Percentiles rank a stretch among this genome's conserved stretches.
These are phyloP conservation scores for Xylariaceae sp. DNA, from an alignment of 2,329 filamentous ascomycete species.

Conservation along the genomic window DNA sequence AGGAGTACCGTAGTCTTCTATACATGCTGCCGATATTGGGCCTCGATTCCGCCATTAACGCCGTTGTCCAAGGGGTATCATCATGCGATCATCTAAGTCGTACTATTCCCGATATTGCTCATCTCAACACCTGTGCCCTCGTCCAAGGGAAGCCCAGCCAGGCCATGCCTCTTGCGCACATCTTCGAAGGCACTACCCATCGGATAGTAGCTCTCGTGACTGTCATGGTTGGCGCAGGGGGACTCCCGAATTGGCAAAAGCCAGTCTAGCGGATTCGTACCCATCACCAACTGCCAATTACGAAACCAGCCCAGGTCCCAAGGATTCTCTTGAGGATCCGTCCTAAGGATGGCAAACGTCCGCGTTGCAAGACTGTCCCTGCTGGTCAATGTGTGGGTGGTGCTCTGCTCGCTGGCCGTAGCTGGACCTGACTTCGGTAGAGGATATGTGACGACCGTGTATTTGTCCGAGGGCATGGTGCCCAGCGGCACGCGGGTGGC, in stretches of 20 bases:
- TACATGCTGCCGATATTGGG: too few relatives aligned
- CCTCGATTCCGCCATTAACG: too few relatives aligned
- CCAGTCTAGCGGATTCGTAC: constrained; percentile 65
- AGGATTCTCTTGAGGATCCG: constrained; percentile 69
- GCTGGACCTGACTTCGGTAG: constrained; percentile 28
- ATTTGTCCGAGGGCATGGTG: constrained; percentile 34
- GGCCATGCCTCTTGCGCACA: constrained; percentile 39
- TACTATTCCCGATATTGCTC: constrained; percentile 16
- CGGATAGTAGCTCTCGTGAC: constrained; percentile 58
- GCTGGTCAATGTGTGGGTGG: constrained; percentile 14
- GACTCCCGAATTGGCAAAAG: constrained; percentile 67
- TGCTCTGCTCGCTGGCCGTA: too few relatives aligned
- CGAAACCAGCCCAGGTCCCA: constrained; percentile 66
- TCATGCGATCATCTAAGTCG: constrained; percentile 7
- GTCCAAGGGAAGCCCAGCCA: constrained; percentile 19
- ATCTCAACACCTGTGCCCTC: constrained; percentile 22
- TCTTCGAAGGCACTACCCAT: constrained; percentile 54
- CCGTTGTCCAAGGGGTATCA: constrained; percentile 17
- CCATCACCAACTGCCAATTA: constrained; percentile 80
- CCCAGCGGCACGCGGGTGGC: constrained; percentile 61
- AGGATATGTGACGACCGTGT: constrained; percentile 52
- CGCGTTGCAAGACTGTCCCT: constrained; percentile 46
- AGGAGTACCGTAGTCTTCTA: too few relatives aligned
- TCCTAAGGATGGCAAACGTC: constrained; percentile 73
- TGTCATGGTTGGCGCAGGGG: constrained; percentile 64